Percentiles rank a stretch among this genome's conserved stretches.
Conservation (phyloP, 371 early-diverging fungal species). For the Mucor piriformis region DNA sequence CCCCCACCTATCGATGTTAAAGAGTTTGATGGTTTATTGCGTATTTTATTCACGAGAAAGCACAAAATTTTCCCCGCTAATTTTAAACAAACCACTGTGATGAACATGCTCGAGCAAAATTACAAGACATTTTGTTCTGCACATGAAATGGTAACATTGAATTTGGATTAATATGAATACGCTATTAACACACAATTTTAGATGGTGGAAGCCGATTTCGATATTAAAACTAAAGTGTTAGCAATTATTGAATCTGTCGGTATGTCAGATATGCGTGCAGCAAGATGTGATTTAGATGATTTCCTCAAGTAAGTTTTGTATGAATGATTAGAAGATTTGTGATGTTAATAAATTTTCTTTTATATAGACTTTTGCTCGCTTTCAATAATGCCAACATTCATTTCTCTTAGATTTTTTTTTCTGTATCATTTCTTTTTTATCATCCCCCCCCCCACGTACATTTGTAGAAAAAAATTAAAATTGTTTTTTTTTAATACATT, state of each 20-base stretch:
- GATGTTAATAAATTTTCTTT: no score
- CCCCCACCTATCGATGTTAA: slow-evolving; percentile 94
- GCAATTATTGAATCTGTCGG: slow-evolving; percentile 69
- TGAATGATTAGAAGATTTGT: no score
- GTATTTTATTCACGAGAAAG: slow-evolving; percentile 95
- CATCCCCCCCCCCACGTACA: no score
- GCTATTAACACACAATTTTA: no score
- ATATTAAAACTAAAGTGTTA: slow-evolving; percentile 77
- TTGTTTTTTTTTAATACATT: no score
- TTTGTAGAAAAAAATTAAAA: no score
- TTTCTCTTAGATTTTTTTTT: slow-evolving; percentile 49
- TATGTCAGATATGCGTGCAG: slow-evolving; percentile 81
- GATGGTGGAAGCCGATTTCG: slow-evolving; percentile 85
- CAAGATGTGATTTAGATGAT: slow-evolving; percentile 93
- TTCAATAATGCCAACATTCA: slow-evolving; percentile 80
- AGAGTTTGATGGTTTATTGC: slow-evolving; percentile 98
- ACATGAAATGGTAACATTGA: slow-evolving; percentile 59
- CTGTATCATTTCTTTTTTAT: background rate
- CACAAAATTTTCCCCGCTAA: slow-evolving; percentile 92
- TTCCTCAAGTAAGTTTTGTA: slow-evolving; percentile 81
- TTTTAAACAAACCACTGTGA: slow-evolving; percentile 86
- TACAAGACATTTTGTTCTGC: slow-evolving; percentile 91
- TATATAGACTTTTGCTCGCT: slow-evolving; percentile 64
- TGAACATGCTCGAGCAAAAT: slow-evolving; percentile 91
- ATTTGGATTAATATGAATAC: no score